Evolutionary conservation across 2,329 filamentous ascomycete species (phyloP).

Genomic region (Diaporthe capsici): DNA sequence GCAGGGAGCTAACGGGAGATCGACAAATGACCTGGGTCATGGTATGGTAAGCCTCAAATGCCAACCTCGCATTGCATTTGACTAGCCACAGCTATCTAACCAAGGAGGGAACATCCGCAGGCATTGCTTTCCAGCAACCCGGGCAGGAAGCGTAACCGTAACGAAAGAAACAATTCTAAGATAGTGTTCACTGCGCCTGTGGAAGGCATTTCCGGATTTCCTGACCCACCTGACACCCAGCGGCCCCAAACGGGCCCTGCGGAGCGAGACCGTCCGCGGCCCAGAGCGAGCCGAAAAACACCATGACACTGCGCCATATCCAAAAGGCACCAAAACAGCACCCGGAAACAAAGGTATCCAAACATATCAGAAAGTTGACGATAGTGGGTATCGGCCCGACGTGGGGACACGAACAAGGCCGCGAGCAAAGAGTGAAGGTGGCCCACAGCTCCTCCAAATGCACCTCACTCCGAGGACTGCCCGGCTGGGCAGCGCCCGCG

Average conservation of each 20-base stretch:
- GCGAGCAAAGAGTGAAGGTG: neutral
- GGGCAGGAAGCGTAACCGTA: neutral
- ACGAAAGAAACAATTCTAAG: constrained; percentile 3
- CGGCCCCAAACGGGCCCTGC: neutral
- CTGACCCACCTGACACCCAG: constrained; percentile 6
- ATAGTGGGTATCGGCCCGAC: neutral
- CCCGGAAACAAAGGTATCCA: neutral
- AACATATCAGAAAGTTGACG: neutral
- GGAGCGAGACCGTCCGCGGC: constrained; percentile 17
- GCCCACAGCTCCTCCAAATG: neutral
- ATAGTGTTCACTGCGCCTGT: neutral
- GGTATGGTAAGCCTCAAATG: neutral
- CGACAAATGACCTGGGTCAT: neutral
- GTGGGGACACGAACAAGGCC: neutral
- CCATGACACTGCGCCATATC: constrained; percentile 1
- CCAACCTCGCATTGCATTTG: constrained; percentile 2
- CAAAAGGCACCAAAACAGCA: neutral
- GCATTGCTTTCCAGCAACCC: neutral
- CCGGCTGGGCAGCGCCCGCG: neutral
- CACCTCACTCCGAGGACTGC: neutral
- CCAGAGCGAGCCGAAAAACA: neutral
- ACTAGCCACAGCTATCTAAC: neutral
- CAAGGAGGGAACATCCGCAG: neutral
- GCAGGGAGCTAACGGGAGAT: constrained; percentile 15
- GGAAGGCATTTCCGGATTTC: constrained; percentile 1